Conservation (phyloP, 371 early-diverging fungal genomes). For the Mucor piriformis region DNA sequence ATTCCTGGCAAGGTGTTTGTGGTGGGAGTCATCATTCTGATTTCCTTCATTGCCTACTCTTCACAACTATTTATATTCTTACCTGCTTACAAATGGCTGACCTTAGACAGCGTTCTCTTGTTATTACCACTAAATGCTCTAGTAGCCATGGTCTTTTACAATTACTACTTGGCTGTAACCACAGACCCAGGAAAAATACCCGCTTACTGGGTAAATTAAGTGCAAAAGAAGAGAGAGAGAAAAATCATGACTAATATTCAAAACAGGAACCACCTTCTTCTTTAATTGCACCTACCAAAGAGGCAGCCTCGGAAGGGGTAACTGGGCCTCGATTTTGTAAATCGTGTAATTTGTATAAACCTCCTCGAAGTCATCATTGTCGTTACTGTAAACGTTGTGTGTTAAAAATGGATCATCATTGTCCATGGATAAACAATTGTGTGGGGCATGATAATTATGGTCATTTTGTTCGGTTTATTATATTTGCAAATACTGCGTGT, state of each 20-base stretch:
- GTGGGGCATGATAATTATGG: conserved; percentile 85
- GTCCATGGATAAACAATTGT: conserved; percentile 96
- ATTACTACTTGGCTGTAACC: conserved; percentile 79
- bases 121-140: conserved; percentile 65
- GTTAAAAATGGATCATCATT: conserved; percentile 94
- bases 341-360: conserved; percentile 75
- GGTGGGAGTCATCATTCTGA: conserved; percentile 39
- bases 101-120: not conserved
- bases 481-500: conserved; percentile 71
- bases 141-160: conserved; percentile 71
- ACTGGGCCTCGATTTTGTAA: conserved; percentile 74
- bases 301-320: conserved; percentile 24
- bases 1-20: conserved; percentile 52
- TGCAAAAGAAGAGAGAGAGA: not conserved
- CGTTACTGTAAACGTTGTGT: conserved; percentile 82
- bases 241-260: no score
- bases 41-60: conserved; percentile 46
- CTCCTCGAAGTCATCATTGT: conserved; percentile 89
- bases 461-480: conserved; percentile 88
- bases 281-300: conserved; percentile 18
- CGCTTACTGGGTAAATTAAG: conserved; percentile 63
- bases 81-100: conserved; percentile 39
- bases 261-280: conserved; percentile 47
- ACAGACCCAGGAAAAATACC: conserved; percentile 88
- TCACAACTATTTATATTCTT: conserved; percentile 44